phyloP scores from a whole-genome alignment of 129 eudicot species.

The Artemisia argyi region DNA sequence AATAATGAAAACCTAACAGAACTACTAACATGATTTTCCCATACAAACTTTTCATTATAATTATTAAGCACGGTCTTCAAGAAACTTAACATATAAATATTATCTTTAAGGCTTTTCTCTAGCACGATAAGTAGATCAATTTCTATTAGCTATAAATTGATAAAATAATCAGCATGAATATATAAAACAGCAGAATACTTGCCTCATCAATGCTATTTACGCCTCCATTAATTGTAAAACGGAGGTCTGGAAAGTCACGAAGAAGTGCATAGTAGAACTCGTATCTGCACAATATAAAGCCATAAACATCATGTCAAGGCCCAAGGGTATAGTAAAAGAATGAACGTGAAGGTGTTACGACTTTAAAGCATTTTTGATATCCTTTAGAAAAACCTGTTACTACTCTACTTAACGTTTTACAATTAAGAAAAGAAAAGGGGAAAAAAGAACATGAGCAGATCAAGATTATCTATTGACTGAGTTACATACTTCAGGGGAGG shows the following conservation, averaged over 20 bases:
- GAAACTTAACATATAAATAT: not conserved
- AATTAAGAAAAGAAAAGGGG: not conserved
- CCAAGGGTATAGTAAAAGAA: not conserved
- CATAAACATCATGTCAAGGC: constrained; percentile 1
- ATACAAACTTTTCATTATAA: not conserved
- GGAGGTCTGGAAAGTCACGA: constrained; percentile 96
- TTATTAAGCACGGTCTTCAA: not conserved
- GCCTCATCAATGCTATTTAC: constrained; percentile 84
- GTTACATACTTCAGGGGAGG: constrained; percentile 86
- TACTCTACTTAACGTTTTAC: not conserved
- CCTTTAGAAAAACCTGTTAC: not conserved
- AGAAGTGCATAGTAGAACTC: constrained; percentile 89
- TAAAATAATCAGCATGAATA: not conserved
- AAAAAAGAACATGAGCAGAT: not conserved
- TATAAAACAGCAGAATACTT: constrained; percentile 6
- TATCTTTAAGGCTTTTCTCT: not conserved
- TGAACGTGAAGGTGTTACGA: not conserved
- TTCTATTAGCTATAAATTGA: not conserved
- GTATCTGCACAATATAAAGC: constrained; percentile 49
- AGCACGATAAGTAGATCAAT: not conserved
- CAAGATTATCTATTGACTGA: constrained; percentile 14
- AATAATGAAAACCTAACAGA: not conserved
- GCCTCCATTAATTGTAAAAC: constrained; percentile 92
- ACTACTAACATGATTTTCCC: not conserved
- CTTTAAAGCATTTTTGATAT: not conserved